These are phyloP conservation scores for Botryotinia narcissicola DNA, from an alignment of 2,329 filamentous ascomycete species.

Conservation along the genomic window DNA sequence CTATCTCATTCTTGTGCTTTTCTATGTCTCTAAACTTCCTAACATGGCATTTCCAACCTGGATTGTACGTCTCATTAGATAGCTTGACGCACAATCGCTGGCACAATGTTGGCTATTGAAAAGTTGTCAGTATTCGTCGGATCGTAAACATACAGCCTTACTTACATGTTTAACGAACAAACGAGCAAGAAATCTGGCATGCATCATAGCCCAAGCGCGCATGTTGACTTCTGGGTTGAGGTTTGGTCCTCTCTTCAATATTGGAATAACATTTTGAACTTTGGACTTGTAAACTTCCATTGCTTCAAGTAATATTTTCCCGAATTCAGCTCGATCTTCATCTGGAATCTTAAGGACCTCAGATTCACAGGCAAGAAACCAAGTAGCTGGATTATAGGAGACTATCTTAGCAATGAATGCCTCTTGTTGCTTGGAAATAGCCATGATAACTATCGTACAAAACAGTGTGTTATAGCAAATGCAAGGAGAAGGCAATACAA, in stretches of 20 bases:
- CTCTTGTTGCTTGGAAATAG: neutral
- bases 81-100: neutral
- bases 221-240: neutral
- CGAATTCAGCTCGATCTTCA: neutral
- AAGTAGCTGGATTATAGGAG: neutral
- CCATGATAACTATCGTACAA: neutral
- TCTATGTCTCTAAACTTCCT: neutral
- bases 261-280: neutral
- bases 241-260: neutral
- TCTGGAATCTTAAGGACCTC: neutral
- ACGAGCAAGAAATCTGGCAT: neutral
- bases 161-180: conserved; percentile 16
- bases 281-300: neutral
- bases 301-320: neutral
- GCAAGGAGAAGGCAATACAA: neutral
- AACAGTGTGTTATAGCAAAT: neutral
- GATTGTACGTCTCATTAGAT: neutral
- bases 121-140: neutral
- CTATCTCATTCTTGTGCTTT: neutral
- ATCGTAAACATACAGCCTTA: neutral
- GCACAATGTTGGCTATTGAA: neutral
- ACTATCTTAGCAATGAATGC: neutral
- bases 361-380: neutral
- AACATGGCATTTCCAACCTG: neutral
- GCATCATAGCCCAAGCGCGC: neutral